Percentiles rank a stretch among this genome's conserved stretches.
These are phyloP conservation scores for Rugonectria rugulosa DNA, from an alignment of 2,329 filamentous ascomycete genomes.

Conservation along the genomic window DNA sequence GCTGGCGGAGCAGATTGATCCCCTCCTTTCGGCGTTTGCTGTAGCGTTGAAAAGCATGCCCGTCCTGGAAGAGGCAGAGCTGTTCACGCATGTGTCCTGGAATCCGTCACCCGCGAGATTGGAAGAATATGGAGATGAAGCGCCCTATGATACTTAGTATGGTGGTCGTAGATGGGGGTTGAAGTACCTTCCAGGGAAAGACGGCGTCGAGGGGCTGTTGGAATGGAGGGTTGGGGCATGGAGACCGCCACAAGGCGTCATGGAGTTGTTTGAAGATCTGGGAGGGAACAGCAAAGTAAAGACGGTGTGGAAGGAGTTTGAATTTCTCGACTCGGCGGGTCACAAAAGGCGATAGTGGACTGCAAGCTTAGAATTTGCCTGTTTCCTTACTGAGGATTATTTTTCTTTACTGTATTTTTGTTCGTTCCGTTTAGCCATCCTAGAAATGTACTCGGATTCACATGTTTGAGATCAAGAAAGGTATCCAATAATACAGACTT, in stretches of 20 bases:
- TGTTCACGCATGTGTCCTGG: conserved; percentile 3
- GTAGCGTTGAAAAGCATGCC: conserved; percentile 8
- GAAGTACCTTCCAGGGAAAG: conserved; percentile 3
- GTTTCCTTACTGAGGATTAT: too few relatives aligned
- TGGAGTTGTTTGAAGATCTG: conserved; percentile 5
- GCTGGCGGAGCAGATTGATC: neutral
- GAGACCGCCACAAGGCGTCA: neutral
- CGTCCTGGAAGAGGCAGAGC: conserved; percentile 4
- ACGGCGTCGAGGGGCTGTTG: neutral
- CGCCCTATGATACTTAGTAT: neutral
- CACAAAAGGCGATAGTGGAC: neutral
- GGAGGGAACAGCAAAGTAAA: neutral
- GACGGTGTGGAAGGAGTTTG: conserved; percentile 1
- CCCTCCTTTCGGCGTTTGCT: conserved; percentile 5
- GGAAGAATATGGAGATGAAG: neutral
- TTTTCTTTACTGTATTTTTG: too few relatives aligned
- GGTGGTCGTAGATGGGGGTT: neutral
- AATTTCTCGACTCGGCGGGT: neutral
- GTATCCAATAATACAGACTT: too few relatives aligned
- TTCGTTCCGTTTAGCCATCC: too few relatives aligned
- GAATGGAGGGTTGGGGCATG: conserved; percentile 11
- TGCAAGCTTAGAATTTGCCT: too few relatives aligned
- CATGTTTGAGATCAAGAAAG: too few relatives aligned
- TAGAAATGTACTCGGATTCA: too few relatives aligned
- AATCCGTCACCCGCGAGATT: neutral